Base-by-base conservation (phyloP, 352 stramenopile species). In the Globisporangium uncinulatum region DNA sequence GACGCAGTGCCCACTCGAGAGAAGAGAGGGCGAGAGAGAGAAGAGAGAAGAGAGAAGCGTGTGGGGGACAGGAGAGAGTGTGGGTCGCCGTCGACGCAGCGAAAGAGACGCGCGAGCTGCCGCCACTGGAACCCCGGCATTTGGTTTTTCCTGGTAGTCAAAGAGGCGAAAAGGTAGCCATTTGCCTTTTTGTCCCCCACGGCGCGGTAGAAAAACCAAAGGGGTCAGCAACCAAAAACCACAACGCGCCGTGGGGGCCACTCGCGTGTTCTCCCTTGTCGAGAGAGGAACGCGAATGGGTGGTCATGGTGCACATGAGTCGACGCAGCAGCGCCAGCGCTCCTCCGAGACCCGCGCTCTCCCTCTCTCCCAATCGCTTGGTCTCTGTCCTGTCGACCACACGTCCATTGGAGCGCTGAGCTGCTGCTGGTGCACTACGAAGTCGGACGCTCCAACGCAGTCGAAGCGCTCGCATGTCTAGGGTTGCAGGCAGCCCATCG, bases 401-500 rank as follows among this genome's bases (percentile, higher is more conserved):
- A 6, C 7, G 39, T 14, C 39, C 39, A 17, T 2, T 17, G 39
- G 39, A 44, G 39, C 39, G 39, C 39, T 3, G 39, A 14, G 11
- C 39, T 5, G 7, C 11, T n/a, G 10, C 8, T 29, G 39, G 13
- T 17, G 39, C 39, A 44, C 39, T 14, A 20, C n/a, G 1, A 17
- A 14, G 39, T 44, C 39, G 39, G 39, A 44, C 6, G 39, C n/a
- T 17, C 13, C 6, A n/a, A 3, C 39, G 39, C 39, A 14, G 39
- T 17, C 8, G 39, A 44, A 44, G 39, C 6, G 39, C 39, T 42
- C 41, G 42, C 21, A 65, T 67, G 76, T 87, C 67, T 87, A 87
- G 76, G 76, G 76, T 87, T 87, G 81, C 61, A 79, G 76, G 66
- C 70, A 50, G 70, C 51, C 76, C 73, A 87, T 76, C 67, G 73